Evolutionary conservation across 2,329 filamentous ascomycete species (phyloP), one percentile per base, ranked within the genome.

Genomic region (Claviceps purpurea): DNA sequence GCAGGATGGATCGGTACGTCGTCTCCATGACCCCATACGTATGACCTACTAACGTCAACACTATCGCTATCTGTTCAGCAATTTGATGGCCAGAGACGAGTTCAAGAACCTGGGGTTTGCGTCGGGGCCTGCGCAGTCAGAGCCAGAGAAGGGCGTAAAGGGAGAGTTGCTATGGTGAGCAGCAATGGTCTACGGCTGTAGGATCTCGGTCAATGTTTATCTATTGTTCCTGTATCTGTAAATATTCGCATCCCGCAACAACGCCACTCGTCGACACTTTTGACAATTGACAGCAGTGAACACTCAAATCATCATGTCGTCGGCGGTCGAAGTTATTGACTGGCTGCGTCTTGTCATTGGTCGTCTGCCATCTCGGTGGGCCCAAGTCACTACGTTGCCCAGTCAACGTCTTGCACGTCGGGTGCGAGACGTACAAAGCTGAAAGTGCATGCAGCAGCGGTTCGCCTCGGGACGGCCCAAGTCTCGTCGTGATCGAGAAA

Each of bases 41-140:
- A 34, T 34, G 30, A 11, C 10, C 30, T 34, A 34, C 49, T 48
- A 30, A 51, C n/a, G 14, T 14, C 24, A 30, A 34, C 11, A 16
- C 22, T 24, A 34, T 34, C 22, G 34, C 20, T 50, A 20, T 30
- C 11, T 44, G 22, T 13, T 22, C 37, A 89, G 89, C 59, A 96
- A 97, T 64, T 73, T 98, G 37, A 98, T 98, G 93, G 90, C 90
- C 7, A 88, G 80, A 59, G 93, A 98, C 64, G 87, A 95, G 54
- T 93, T 97, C 69, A 89, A 87, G 68, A 98, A 98, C 64, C 73
- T 98, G 42, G 93, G 93, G 0, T 93, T 95, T 60, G 60, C 73
- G 46, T 8, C 42, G 10, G 26, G 16, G 50, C 52, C 56, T 45
- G 48, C 49, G 47, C 51, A 42, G 54, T 42, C 43, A 53, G 57